Evolutionary conservation across 2,329 filamentous ascomycete species (phyloP), one percentile per base, ranked within the genome.

Genomic region (Talaromyces sp.): DNA sequence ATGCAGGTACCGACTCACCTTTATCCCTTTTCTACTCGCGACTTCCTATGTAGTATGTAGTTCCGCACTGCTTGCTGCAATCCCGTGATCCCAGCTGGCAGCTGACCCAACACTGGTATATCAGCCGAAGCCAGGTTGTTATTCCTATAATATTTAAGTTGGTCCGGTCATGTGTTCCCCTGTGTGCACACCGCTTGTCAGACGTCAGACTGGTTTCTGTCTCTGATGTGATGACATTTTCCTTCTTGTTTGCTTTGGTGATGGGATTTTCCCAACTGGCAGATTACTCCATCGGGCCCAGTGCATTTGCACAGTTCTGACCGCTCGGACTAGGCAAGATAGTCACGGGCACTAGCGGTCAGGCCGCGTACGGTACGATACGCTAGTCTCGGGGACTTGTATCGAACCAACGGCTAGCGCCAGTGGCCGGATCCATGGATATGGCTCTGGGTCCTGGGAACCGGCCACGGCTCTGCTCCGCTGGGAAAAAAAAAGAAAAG

Each of bases 351-450:
- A 46, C 43, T 46, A 46, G 43, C 43, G 43, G 43, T 46, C 19
- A 46, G 41, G 41, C 41, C 41, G 21, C 14, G 26, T 51, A 51
- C 24, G 21, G 24, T 57, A 57, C 55, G 14, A 38, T 57, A 57
- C 55, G 55, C 27, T 57, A 57, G 55, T 11, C 12, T 48, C 55
- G 41, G 55, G 43, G 43, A 51, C 55, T 48, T 57, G 55, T 57
- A 48, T 31, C 27, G 35, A 38, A 57, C 55, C 46, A 31, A 46
- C 54, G 54, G 56, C 48, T 54, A 61, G 59, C 52, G 59, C 56
- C 41, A 51, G 29, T 61, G 54, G 52, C 55, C 52, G 54, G 59
- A 61, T 61, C 59, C 59, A 61, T 58, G 59, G 59, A 58, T 61
- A 57, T 61, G 59, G 59, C 59, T 54, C 59, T 61, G 59, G 59